phyloP scores from a whole-genome alignment of 1,284 basidiomycete genomes.

The Heliocybe sulcata region DNA sequence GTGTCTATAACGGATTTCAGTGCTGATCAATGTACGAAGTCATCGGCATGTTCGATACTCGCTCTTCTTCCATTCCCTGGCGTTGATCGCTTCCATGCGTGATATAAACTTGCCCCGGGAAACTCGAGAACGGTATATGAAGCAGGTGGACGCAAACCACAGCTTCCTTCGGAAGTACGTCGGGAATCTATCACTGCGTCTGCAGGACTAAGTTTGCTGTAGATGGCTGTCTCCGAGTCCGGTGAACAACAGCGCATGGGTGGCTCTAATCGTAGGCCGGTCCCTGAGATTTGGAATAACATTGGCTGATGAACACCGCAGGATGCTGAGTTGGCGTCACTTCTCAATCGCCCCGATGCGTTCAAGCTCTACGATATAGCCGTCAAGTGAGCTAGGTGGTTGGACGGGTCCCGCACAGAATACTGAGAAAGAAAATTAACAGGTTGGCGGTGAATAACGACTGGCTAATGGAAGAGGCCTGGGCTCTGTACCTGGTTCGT shows the following conservation, averaged over 20 bases:
- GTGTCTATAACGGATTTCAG: background rate
- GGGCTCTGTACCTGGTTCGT: conserved; percentile 54
- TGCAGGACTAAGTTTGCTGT: conserved; percentile 3
- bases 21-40: conserved; percentile 22
- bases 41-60: conserved; percentile 61
- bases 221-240: conserved; percentile 66
- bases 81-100: conserved; percentile 50
- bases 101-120: conserved; percentile 30
- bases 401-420: background rate
- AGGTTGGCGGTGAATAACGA: conserved; percentile 59
- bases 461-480: conserved; percentile 65
- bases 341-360: conserved; percentile 46
- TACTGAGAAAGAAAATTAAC: background rate
- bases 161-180: conserved; percentile 47
- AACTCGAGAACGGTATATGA: conserved; percentile 35
- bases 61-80: conserved; percentile 60
- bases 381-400: conserved; percentile 37
- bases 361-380: conserved; percentile 62
- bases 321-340: conserved; percentile 61
- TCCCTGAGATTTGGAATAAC: background rate
- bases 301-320: conserved; percentile 16
- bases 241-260: conserved; percentile 59
- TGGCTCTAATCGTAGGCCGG: conserved; percentile 42
- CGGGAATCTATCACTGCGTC: background rate
- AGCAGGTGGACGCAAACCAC: conserved; percentile 54